Conservation (phyloP, 2,329 filamentous ascomycete genomes). For the Byssoonygena ceratinophila region DNA sequence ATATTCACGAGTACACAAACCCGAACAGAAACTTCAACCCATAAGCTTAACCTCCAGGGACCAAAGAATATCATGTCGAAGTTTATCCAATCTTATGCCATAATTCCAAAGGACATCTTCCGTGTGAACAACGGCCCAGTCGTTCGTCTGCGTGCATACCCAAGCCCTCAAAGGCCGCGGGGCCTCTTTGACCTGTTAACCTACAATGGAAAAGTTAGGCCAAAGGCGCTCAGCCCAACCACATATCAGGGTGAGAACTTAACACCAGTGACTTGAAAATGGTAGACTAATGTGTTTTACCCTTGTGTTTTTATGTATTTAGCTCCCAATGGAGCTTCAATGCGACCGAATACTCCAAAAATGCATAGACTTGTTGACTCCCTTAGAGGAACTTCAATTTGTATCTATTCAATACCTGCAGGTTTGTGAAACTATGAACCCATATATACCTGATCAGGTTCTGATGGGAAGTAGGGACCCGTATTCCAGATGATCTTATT, state of each 20-base stretch:
- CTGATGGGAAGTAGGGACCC: background rate
- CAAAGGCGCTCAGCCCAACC: slow-evolving; percentile 17
- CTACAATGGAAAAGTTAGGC: slow-evolving; percentile 15
- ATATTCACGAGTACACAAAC: background rate
- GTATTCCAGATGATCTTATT: slow-evolving; percentile 18
- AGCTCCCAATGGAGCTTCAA: slow-evolving; percentile 15
- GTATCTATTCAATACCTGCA: slow-evolving; percentile 12
- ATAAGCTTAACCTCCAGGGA: background rate
- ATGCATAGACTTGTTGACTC: slow-evolving; percentile 9
- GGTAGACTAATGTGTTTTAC: background rate
- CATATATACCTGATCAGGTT: background rate
- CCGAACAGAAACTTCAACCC: background rate
- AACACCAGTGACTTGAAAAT: background rate
- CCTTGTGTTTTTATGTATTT: background rate
- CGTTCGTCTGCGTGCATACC: slow-evolving; percentile 16
- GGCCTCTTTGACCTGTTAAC: slow-evolving; percentile 18
- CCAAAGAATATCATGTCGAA: background rate
- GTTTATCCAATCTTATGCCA: slow-evolving; percentile 15
- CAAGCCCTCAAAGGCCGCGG: slow-evolving; percentile 11
- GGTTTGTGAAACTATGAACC: slow-evolving; percentile 6
- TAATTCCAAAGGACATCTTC: slow-evolving; percentile 18
- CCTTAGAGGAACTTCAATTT: slow-evolving; percentile 1
- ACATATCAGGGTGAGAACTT: slow-evolving; percentile 16
- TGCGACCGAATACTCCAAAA: slow-evolving; percentile 15
- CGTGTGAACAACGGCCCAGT: slow-evolving; percentile 17